Base-by-base conservation (phyloP, 2,329 filamentous ascomycete species). In the Graphilbum sp. region DNA sequence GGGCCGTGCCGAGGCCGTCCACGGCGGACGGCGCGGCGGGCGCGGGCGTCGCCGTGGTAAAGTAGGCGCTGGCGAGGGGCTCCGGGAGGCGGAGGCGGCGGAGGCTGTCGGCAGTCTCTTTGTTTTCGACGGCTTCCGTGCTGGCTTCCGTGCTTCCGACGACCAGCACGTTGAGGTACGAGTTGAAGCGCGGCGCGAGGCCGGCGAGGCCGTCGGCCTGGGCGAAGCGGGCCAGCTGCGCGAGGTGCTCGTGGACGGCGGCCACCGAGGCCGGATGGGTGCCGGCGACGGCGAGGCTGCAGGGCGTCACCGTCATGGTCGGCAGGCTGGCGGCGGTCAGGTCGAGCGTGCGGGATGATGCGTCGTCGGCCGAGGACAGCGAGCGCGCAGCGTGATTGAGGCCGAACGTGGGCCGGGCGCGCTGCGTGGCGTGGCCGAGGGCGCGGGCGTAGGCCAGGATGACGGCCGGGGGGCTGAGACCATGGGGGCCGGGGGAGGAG, bases 111-210 rank as follows among this genome's bases (percentile, higher is more conserved):
- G 30, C 13, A n/a, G 7, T 6, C 15, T 32, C 6, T 9, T n/a
- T 32, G 7, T 7, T n/a, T 9, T 9, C 13, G 7, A 32, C 15
- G 16, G 6, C 7, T 9, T 32, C 30, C 15, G 7, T 13, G 6
- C 15, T 7, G 7, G 13, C 7, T n/a, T 17, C 30, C 7, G 16
- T n/a, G 13, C 37, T 39, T 2, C 37, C 42, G 0, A 41, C 19
- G n/a, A 35, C 42, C 18, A 46, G 39, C 7, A 46, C 39, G 38
- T 46, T 46, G 39, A 46, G 35, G 24, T 45, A 17, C 2, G 44
- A 32, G 35, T 46, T 46, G 43, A 30, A 46, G 10, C 3, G 33
- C 29, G 44, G 37, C 4, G 37, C 32, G 17, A 46, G 36, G 29
- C 25, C 29, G 35, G 38, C 35, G 15, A 38, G 24, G 19, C 24